Base-by-base conservation (phyloP, 306 rosid species). In the Trichosanthes truncata region DNA sequence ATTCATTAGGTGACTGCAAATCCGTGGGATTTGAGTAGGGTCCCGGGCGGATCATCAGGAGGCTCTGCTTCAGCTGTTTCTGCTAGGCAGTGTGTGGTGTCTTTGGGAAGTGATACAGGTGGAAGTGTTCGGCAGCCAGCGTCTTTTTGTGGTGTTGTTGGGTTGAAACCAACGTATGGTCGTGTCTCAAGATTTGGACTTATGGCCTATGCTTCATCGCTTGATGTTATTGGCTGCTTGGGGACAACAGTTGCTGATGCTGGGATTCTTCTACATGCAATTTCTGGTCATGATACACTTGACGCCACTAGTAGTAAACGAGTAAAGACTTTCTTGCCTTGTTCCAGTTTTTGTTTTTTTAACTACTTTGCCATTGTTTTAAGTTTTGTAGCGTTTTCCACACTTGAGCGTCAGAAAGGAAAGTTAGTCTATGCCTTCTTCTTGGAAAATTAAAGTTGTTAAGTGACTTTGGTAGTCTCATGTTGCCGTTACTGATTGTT, bases 101-200 rank as follows among this genome's bases (percentile, higher is more conserved):
- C 99, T 0, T 81, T 95, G 83, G 99, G 99, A 85, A 95, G 99
- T 86, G 99, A 95, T 84, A 93, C 99, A 21, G 99, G 99, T 74
- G 99, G 99, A 82, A 95, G 99, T 77, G 99, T 95, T 81, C 87
- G 99, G 87, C 99, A 93, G 87, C 99, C 99, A 12, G 99, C 99
- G 36, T 93, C 97, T 8, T 95, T 95, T 80, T 95, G 97, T 72
- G 99, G 99, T 49, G 99, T 95, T 61, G 97, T 95, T 73, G 99
- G 99, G 29, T 86, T 95, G 88, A 95, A 95, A 87, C 99, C 99
- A 7, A 95, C 99, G 0, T 95, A 95, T 80, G 99, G 99, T 33
- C 97, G 97, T 13, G 94, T 95, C 76, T 95, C 99, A 1, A 89
- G 99, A 84, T 95, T 85, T 67, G 99, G 97, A 80, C 96, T 95